A percentile compares a stretch with the other conserved stretches of the same genome.
Conservation (phyloP, 1,284 basidiomycete species). For the Golubevia sp. region DNA sequence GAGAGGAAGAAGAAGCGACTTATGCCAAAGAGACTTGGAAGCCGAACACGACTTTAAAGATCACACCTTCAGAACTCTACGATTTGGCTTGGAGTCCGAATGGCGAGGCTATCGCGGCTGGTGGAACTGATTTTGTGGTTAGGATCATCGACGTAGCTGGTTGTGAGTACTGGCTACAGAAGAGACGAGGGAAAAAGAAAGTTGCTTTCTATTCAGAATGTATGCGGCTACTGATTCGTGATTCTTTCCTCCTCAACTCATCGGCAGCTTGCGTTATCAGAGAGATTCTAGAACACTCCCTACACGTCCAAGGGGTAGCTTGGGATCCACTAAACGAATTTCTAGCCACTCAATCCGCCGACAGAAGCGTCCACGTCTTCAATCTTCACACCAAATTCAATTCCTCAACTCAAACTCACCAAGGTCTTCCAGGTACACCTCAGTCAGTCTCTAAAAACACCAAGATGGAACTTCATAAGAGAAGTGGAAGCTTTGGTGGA, state of each 20-base stretch:
- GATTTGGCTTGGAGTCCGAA: slow-evolving; percentile 57
- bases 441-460: slow-evolving; percentile 24
- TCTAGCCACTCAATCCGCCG: slow-evolving; percentile 57
- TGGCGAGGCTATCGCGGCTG: slow-evolving; percentile 45
- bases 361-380: slow-evolving; percentile 51
- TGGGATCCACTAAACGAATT: slow-evolving; percentile 57
- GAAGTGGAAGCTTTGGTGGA: slow-evolving; percentile 26
- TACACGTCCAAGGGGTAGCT: slow-evolving; percentile 59
- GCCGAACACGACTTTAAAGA: background rate
- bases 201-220: slow-evolving; percentile 55
- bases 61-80: slow-evolving; percentile 53
- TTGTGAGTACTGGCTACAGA: slow-evolving; percentile 14
- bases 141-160: slow-evolving; percentile 52
- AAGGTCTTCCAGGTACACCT: background rate
- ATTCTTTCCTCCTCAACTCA: background rate
- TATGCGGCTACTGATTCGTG: background rate
- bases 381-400: slow-evolving; percentile 63
- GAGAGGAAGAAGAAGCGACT: background rate
- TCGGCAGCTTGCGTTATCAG: slow-evolving; percentile 43
- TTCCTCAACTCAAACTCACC: background rate
- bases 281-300: slow-evolving; percentile 55
- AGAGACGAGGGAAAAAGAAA: background rate
- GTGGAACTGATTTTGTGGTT: slow-evolving; percentile 56
- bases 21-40: background rate
- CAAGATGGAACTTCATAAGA: slow-evolving; percentile 38